Conservation (phyloP, 208 protist species). For the Leishmania lainsoni region DNA sequence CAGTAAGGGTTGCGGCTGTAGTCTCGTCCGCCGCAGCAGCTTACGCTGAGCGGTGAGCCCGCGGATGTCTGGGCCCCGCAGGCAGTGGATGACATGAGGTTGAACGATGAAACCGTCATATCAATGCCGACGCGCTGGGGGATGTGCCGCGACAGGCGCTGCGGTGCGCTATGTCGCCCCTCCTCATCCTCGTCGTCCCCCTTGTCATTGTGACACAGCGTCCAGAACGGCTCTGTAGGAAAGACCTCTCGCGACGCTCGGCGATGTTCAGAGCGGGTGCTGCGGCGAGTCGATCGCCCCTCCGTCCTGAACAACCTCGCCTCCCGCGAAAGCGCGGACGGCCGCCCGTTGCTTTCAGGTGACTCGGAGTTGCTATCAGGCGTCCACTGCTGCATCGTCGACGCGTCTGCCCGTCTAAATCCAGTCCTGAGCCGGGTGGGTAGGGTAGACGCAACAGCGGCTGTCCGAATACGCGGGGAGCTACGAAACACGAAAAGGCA, state of each 20-base stretch:
- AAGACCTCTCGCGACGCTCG: not conserved
- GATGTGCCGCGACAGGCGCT: constrained; percentile 85
- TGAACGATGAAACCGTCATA: constrained; percentile 79
- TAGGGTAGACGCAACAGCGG: not conserved
- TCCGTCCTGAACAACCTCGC: constrained; percentile 18
- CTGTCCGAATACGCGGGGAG: not conserved
- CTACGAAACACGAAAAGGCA: not conserved
- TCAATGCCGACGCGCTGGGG: constrained; percentile 82
- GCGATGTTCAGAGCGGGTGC: not conserved
- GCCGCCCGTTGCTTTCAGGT: constrained; percentile 31
- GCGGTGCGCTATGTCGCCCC: constrained; percentile 29
- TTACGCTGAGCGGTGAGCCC: constrained; percentile 12
- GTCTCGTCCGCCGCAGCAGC: not conserved
- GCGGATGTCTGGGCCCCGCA: constrained; percentile 4
- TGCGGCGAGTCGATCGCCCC: not conserved
- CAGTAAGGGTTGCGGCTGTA: not conserved
- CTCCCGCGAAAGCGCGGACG: constrained; percentile 13
- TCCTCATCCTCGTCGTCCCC: constrained; percentile 43
- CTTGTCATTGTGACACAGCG: not conserved
- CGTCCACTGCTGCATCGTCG: constrained; percentile 33
- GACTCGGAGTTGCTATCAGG: constrained; percentile 34
- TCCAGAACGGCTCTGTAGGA: not conserved
- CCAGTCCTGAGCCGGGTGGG: not conserved
- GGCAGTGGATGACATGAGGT: constrained; percentile 37
- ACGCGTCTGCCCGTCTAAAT: not conserved